Percentiles rank a stretch among this genome's conserved stretches.
phyloP scores from a whole-genome alignment of 208 protist genomes.

The Acanthamoeba triangularis region DNA sequence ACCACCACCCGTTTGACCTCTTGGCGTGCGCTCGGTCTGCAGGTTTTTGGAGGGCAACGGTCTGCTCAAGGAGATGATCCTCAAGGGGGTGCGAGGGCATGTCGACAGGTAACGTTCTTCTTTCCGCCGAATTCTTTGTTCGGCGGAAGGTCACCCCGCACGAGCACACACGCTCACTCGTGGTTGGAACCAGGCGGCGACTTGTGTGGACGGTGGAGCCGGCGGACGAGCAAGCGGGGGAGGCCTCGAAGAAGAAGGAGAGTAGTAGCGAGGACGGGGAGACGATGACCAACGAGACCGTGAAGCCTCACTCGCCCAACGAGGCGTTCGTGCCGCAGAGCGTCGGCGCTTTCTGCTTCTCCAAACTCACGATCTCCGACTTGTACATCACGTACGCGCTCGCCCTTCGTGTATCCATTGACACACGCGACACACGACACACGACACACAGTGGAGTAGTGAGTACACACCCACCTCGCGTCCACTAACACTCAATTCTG shows the following conservation, averaged over 20 bases:
- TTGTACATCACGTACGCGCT: constrained; percentile 12
- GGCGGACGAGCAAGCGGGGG: not conserved
- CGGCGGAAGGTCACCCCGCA: no score
- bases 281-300: not conserved
- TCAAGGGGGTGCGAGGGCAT: not conserved
- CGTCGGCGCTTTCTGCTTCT: constrained; percentile 17
- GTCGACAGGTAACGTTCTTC: not conserved
- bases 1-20: no score
- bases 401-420: not conserved
- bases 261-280: not conserved
- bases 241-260: not conserved
- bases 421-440: not conserved
- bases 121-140: not conserved
- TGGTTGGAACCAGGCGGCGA: not conserved
- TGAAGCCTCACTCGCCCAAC: not conserved
- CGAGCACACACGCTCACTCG: not conserved
- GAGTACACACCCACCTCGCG: no score
- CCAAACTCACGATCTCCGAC: constrained; percentile 33
- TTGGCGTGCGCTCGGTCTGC: not conserved
- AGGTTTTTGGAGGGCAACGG: constrained; percentile 53
- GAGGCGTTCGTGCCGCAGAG: not conserved
- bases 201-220: not conserved
- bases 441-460: no score
- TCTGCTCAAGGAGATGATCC: constrained; percentile 48
- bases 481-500: not conserved